Evolutionary conservation across 345 rosid genomes (phyloP), one percentile per base, ranked within the genome.

Genomic region (Eucalyptus lansdowneana): DNA sequence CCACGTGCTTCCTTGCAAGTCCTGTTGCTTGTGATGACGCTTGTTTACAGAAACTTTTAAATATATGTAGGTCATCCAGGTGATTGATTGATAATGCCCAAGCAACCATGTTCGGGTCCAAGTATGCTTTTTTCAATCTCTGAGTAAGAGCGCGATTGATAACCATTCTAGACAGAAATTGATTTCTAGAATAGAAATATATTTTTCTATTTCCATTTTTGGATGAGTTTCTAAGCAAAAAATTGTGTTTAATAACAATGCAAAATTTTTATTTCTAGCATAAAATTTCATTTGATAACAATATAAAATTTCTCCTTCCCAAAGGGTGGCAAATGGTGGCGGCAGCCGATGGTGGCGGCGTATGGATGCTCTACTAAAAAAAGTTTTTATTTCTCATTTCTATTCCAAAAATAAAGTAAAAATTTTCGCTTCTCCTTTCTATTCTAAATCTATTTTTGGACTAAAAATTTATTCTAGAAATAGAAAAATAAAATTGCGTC

Each of bases 341-440:
- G 0, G 2, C 0, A 1, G 2, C 4, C 4, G 3, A 0, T 2
- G 0, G 4, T 1, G 24, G 10, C 0, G 0, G 9, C 10, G 0
- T 8, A 53, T 19, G 58, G 56, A 1, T 51, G 56, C 56, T 7
- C 4, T 17, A 51, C 0, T 51, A 0, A 51, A 0, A 51, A 51
- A 17, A 51, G 4, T 7, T 19, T 19, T 53, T 53, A 19, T 53
- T 19, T 53, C 58, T 3, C 25, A 53, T 19, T 19, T 53, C 1
- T 53, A 53, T 53, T 53, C 11, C 0, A 3, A 53, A 19, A 53
- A 53, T 53, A 53, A 8, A 53, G 24, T 8, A 53, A 21, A 53
- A 53, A 1, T 1, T 53, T 19, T 19, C 0, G 0, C 10, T 19
- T 19, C 11, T 19, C 24, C 1, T 53, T 53, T 19, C 0, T 8